These are phyloP conservation scores for Ascosphaera apis DNA, from an alignment of 2,329 filamentous ascomycete species.

Conservation along the genomic window DNA sequence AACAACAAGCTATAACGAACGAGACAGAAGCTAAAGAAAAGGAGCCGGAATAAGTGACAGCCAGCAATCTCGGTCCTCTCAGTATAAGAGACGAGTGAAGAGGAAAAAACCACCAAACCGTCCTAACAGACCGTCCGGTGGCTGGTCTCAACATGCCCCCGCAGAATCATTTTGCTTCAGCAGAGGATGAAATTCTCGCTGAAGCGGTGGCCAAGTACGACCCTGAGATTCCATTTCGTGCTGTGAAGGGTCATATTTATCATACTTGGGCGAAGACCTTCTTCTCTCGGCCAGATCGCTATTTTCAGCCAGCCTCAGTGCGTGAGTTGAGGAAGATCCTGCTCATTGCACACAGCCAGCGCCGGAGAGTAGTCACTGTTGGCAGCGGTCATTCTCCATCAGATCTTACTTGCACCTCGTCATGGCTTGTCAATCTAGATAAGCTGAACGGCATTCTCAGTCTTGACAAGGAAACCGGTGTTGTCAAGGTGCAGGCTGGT, in stretches of 20 bases:
- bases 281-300: constrained; percentile 70
- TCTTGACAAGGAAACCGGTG: constrained; percentile 39
- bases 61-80: no score
- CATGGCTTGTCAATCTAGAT: constrained; percentile 89
- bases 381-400: constrained; percentile 84
- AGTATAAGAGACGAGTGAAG: no score
- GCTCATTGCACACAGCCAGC: constrained; percentile 55
- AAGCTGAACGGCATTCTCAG: constrained; percentile 49
- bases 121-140: no score
- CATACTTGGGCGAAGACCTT: constrained; percentile 92
- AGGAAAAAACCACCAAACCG: no score
- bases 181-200: constrained; percentile 14
- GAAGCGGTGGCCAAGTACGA: constrained; percentile 35
- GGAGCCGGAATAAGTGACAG: no score
- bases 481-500: constrained; percentile 65
- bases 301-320: constrained; percentile 60
- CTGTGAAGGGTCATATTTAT: constrained; percentile 48
- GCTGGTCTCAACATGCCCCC: no score
- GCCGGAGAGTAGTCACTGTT: constrained; percentile 62
- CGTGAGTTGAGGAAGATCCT: constrained; percentile 67
- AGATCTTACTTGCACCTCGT: constrained; percentile 74
- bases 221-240: constrained; percentile 51
- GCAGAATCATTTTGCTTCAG: no score
- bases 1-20: no score
- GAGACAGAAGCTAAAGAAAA: no score